Base-by-base conservation (phyloP, 2,329 filamentous ascomycete species). In the Ilyonectria sp. region DNA sequence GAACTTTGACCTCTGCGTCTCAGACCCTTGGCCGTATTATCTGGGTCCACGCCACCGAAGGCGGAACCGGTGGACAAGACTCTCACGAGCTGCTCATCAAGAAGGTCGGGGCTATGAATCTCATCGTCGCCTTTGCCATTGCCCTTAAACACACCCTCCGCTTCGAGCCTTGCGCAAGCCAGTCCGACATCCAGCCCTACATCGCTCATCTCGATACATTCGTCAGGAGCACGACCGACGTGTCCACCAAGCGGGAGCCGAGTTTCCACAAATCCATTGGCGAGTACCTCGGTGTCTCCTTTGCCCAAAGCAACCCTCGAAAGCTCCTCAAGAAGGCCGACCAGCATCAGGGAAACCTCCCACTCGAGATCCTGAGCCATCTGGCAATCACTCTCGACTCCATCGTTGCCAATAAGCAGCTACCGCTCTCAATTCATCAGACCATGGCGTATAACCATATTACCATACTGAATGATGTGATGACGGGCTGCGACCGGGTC, bases 61-160 rank as follows among this genome's bases (percentile, higher is more conserved):
- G 40, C 40, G 40, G 40, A 44, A 44, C 40, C 40, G 89, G 40
- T 65, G 83, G 60, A 35, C 57, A 74, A 43, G 77, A 80, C 15
- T 85, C 86, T 26, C 93, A 93, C 76, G 84, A 91, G 40, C 90
- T 92, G 72, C 74, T 94, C 3, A 83, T 95, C 13, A 86, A 83
- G 55, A 95, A 94, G 79, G 76, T 93, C 83, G 90, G 90, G 15
- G 90, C 89, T 15, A 87, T 95, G 78, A 95, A 95, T 77, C 85
- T 95, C 19, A 86, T 95, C 69, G 86, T 93, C 31, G 92, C 92
- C 2, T 95, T 93, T 75, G 87, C 92, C 31, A 85, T 92, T 19
- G 83, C 93, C 1, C 84, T 95, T 65, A 95, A 95, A 82, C 93
- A 95, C 82, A 91, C 90, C 75, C 87, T 95, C 43, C 92, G 93